Evolutionary conservation across 139 green algal genomes (phyloP).

Genomic region (Picochlorum sp.): DNA sequence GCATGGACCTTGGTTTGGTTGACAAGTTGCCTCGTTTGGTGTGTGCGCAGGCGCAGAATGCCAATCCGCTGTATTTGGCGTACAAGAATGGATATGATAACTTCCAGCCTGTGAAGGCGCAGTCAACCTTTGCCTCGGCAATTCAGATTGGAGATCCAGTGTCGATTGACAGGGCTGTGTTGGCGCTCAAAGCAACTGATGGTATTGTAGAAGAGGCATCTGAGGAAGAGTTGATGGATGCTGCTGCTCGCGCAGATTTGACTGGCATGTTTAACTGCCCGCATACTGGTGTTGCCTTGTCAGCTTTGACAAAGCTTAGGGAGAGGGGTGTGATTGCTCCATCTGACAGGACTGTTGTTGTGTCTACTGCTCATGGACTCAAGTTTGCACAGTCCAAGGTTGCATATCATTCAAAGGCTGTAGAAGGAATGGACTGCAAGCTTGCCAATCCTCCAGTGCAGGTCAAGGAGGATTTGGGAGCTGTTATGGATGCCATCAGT

Average conservation of each 20-base stretch:
- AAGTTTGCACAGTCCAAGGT: constrained; percentile 98
- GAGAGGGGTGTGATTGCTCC: constrained; percentile 75
- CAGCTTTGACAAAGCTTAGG: constrained; percentile 91
- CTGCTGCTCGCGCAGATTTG: constrained; percentile 85
- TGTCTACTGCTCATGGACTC: constrained; percentile 94
- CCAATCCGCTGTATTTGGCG: constrained; percentile 95
- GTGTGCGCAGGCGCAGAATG: constrained; percentile 77
- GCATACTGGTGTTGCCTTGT: constrained; percentile 78
- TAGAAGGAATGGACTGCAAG: constrained; percentile 55
- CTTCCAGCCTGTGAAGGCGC: constrained; percentile 85
- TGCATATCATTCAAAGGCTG: constrained; percentile 84
- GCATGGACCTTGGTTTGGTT: constrained; percentile 85
- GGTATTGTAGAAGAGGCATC: constrained; percentile 97
- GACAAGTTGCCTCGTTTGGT: constrained; percentile 91
- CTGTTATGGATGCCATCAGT: constrained; percentile 89
- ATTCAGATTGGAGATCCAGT: constrained; percentile 99
- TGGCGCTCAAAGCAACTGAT: constrained; percentile 81
- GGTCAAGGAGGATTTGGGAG: constrained; percentile 85
- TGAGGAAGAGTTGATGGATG: constrained; percentile 99
- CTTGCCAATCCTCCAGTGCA: constrained; percentile 89
- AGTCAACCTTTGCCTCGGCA: constrained; percentile 91
- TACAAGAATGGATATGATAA: constrained; percentile 68
- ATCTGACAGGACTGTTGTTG: constrained; percentile 87
- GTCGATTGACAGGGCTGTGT: constrained; percentile 94
- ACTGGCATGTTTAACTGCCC: constrained; percentile 80